Conservation (phyloP, 345 rosid genomes). For the Geranium brycei region DNA sequence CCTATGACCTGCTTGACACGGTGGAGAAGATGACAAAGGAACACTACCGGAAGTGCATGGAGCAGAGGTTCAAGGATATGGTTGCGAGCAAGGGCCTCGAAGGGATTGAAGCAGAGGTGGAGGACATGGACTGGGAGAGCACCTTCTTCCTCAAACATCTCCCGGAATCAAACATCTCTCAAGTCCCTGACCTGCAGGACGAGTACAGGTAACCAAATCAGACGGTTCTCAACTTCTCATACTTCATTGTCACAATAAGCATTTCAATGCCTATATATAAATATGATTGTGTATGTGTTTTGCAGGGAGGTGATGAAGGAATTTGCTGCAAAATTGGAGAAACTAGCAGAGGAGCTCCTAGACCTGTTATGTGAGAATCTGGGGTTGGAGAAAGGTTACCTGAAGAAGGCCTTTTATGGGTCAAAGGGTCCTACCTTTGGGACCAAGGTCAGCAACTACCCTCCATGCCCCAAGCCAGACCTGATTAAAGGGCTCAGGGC, state of each 20-base stretch:
- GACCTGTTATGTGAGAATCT: conserved; percentile 79
- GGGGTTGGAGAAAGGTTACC: conserved; percentile 64
- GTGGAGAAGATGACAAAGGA: conserved; percentile 65
- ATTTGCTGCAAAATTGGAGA: conserved; percentile 58
- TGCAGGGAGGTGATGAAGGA: conserved; percentile 63
- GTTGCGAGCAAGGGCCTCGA: conserved; percentile 54
- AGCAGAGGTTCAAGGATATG: conserved; percentile 66
- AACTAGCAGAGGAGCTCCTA: conserved; percentile 64
- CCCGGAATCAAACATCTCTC: conserved; percentile 48
- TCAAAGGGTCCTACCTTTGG: conserved; percentile 68
- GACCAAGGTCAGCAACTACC: conserved; percentile 90
- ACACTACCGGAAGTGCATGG: conserved; percentile 79
- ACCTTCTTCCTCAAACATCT: conserved; percentile 68
- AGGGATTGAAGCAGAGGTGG: conserved; percentile 45
- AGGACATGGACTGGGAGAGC: conserved; percentile 86
- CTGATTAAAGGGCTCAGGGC: conserved; percentile 82
- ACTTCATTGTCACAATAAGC: too few relatives aligned
- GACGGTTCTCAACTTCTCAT: not conserved
- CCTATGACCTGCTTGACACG: conserved; percentile 52
- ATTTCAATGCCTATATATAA: too few relatives aligned
- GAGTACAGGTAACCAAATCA: conserved; percentile 44
- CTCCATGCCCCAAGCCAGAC: conserved; percentile 92
- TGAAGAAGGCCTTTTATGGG: conserved; percentile 56
- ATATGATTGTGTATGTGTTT: not conserved
- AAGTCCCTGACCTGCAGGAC: conserved; percentile 62